Evolutionary conservation across 805 yeast species (phyloP), one percentile per base, ranked within the genome.

Genomic region (Spathaspora sp.): DNA sequence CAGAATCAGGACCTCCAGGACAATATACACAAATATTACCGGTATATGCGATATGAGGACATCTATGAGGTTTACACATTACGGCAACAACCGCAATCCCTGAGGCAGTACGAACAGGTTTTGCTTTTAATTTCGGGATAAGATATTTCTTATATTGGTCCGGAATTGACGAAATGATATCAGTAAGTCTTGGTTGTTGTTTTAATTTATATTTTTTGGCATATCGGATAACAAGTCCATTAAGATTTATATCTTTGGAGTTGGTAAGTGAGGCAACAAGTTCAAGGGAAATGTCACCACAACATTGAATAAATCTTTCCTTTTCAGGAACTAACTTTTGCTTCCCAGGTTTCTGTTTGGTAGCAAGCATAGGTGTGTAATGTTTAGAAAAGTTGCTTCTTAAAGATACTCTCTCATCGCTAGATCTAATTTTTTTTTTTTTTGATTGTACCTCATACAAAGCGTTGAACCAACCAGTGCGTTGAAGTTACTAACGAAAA

Each of bases 31-130:
- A 94, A 55, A 94, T 94, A 65, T 94, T 94, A 55, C 99, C 99
- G 0, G 99, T 94, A 68, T 94, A 94, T 18, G 99, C 98, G 61
- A 94, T 94, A 69, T 94, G 99, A 26, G 99, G 99, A 70, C 99
- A 94, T 73, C 99, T 80, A 69, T 94, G 99, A 2, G 99, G 99
- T 69, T 94, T 94, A 75, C 97, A 92, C 98, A 94, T 94, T 31
- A 94, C 98, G 0, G 99, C 99, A 44, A 94, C 98, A 18, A 94
- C 99, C 9, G 99, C 99, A 53, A 94, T 96, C 61, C 99, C 99
- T 10, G 96, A 88, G 0, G 99, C 99, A 0, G 99, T 94, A 69
- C 99, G 81, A 44, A 94, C 98, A 0, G 99, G 99, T 68, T 94
- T 94, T n/a, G 99, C 99, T 70, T 94, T 89, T 45, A 94, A 77